phyloP scores from a whole-genome alignment of 495 filamentous ascomycete genomes.

The Lophiotrema nucula region DNA sequence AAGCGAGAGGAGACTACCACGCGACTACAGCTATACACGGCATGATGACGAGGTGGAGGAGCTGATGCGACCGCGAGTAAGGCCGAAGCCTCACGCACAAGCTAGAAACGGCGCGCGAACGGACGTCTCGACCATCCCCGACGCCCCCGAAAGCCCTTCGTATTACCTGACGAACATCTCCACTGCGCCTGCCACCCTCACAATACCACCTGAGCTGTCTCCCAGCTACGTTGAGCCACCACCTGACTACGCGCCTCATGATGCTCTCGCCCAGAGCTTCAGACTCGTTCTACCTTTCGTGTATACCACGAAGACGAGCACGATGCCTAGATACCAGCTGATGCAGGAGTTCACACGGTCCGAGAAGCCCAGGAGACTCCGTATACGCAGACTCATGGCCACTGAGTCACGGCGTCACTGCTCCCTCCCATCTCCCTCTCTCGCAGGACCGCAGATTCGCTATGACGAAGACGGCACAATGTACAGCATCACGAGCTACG shows the following conservation, averaged over 20 bases:
- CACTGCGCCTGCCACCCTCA: conserved; percentile 4
- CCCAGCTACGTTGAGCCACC: no score
- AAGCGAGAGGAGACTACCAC: conserved; percentile 10
- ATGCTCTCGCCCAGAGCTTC: conserved; percentile 22
- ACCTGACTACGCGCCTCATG: conserved; percentile 22
- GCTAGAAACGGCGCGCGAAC: background rate
- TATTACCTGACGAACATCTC: no score
- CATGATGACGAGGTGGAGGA: conserved; percentile 1
- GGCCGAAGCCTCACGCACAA: no score
- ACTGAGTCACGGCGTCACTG: conserved; percentile 17
- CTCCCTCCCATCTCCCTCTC: conserved; percentile 10
- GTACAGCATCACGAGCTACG: conserved; percentile 21
- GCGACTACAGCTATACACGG: background rate
- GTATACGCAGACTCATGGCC: conserved; percentile 24
- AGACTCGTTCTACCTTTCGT: conserved; percentile 19
- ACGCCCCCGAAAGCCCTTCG: no score
- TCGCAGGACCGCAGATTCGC: background rate
- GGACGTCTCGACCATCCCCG: background rate
- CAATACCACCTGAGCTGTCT: no score
- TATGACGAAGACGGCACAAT: conserved; percentile 31
- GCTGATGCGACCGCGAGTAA: no score
- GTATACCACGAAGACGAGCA: conserved; percentile 21
- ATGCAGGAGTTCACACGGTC: conserved; percentile 22
- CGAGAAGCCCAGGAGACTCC: conserved; percentile 17
- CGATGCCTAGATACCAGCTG: conserved; percentile 30